A percentile compares a stretch with the other conserved stretches of the same genome.
Conservation (phyloP, 2,329 filamentous ascomycete genomes). For the Cladosporium velox region DNA sequence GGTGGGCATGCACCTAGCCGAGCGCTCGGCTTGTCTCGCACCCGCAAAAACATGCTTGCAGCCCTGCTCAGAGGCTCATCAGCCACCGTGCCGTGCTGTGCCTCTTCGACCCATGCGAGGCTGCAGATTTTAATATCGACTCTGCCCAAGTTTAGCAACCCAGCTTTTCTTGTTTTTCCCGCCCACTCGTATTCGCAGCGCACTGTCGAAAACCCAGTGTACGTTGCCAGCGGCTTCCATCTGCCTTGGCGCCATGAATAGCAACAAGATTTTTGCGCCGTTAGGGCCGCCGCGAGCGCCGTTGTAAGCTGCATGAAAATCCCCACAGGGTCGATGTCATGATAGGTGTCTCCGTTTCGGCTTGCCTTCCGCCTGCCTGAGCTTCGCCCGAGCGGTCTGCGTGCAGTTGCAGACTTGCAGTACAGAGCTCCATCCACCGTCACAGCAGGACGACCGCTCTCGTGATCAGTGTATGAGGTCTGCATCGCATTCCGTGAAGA, state of each 20-base stretch:
- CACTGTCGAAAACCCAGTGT: background rate
- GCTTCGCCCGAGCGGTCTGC: constrained; percentile 3
- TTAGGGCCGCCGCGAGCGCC: constrained; percentile 3
- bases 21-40: constrained; percentile 12
- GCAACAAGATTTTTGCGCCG: constrained; percentile 15
- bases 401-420: background rate
- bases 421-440: background rate
- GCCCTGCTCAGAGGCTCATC: background rate
- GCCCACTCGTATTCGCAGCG: constrained; percentile 8
- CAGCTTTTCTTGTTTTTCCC: background rate
- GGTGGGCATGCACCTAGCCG: constrained; percentile 11
- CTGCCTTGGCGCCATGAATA: constrained; percentile 15
- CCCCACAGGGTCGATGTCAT: constrained; percentile 14
- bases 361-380: background rate
- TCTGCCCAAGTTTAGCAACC: background rate
- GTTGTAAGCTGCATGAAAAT: constrained; percentile 16
- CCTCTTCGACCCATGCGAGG: constrained; percentile 4
- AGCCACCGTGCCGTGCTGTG: constrained; percentile 3
- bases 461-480: constrained; percentile 1
- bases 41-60: constrained; percentile 2
- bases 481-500: constrained; percentile 1
- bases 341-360: constrained; percentile 6
- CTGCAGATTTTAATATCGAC: constrained; percentile 6
- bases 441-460: background rate
- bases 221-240: background rate